These are phyloP conservation scores for Beauveria medogensis DNA, from an alignment of 2,329 filamentous ascomycete genomes.

Conservation along the genomic window DNA sequence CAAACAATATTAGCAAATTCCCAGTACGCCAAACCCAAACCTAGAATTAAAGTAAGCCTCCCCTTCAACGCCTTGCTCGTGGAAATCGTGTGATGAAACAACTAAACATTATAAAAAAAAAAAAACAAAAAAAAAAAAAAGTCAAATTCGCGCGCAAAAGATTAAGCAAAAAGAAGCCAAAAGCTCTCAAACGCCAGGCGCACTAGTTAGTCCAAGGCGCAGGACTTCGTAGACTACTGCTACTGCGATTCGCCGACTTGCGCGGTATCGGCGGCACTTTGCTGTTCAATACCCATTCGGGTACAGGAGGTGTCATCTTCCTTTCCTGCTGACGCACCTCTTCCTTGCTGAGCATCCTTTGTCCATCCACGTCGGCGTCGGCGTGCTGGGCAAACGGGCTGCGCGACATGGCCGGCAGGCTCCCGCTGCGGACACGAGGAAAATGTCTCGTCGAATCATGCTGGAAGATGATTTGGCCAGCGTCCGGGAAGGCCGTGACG, in stretches of 20 bases:
- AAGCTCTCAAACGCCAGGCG: neutral
- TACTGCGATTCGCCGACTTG: constrained; percentile 1
- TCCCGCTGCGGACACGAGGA: constrained; percentile 47
- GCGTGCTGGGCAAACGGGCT: neutral
- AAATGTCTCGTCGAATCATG: constrained; percentile 43
- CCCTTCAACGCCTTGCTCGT: neutral
- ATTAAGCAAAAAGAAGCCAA: neutral
- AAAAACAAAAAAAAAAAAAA: neutral
- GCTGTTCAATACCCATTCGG: constrained; percentile 10
- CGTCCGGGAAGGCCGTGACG: constrained; percentile 61
- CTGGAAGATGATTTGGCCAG: constrained; percentile 54
- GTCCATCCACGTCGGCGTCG: neutral
- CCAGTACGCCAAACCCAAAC: neutral
- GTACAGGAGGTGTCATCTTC: constrained; percentile 12
- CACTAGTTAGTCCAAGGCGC: neutral
- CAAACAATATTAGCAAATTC: neutral
- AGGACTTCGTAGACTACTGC: neutral
- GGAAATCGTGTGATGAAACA: constrained; percentile 1
- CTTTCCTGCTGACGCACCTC: neutral
- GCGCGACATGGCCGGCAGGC: constrained; percentile 30
- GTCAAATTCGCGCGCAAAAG: neutral
- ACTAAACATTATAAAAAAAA: neutral
- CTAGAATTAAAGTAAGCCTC: neutral
- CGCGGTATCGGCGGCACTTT: constrained; percentile 4
- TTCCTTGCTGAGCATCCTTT: neutral